Base-by-base conservation (phyloP, 2,329 filamentous ascomycete genomes). In the Knufia petricola region DNA sequence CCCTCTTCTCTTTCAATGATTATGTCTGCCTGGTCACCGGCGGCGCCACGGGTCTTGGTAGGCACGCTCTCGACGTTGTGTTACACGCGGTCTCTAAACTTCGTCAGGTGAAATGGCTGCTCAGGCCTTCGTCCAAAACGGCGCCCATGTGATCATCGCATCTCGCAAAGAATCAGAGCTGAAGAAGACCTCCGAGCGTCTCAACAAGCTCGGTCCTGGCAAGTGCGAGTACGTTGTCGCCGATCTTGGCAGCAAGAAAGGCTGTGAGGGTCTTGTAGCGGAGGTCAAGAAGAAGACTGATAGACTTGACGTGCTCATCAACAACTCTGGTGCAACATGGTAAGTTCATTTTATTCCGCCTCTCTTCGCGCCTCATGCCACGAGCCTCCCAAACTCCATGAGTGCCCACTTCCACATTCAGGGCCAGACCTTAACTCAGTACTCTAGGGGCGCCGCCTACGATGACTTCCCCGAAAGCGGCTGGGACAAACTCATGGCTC, bases 391-490 rank as follows among this genome's bases (percentile, higher is more conserved):
- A 19, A 32, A n/a, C 10, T 36, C 32, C 15, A n/a, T 8, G 32
- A 36, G 21, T 10, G 36, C n/a, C 28, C 10, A 3, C 20, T 26
- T 20, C 12, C 3, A 28, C 23, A 21, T 4, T 10, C 26, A 17
- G 10, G 23, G 13, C 7, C 9, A 32, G 23, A 20, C 9, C 28
- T 8, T 21, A n/a, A n/a, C 8, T 17, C 21, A 24, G 55, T 58
- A 67, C 4, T 7, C 23, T 20, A 47, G 44, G 44, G 76, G 75
- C 8, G 76, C 71, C 21, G 71, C 75, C 23, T 78, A 78, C 59
- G 73, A 77, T 51, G 68, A 78, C 59, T 79, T 77, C 56, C 75
- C 75, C 0, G 75, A 77, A 52, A 66, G 69, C 40, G 76, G 72
- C 34, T 79, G 75, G 73, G 75, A 77, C 54, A 74, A 77, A 54